Base-by-base conservation (phyloP, 805 yeast genomes). In the Cyberlindnera subsufficiens region DNA sequence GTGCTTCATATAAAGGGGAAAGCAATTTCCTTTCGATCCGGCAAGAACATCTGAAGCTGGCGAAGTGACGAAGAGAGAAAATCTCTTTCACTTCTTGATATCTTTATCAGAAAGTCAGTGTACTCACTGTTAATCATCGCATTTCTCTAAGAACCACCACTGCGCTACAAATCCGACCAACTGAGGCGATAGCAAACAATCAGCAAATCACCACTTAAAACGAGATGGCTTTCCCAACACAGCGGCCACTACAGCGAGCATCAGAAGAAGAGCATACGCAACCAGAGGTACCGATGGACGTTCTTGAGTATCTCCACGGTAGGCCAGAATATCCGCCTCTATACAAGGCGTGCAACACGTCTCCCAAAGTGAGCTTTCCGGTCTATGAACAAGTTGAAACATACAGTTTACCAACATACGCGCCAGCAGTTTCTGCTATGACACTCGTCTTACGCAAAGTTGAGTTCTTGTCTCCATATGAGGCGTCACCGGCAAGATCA, bases 401-500 rank as follows among this genome's bases (percentile, higher is more conserved):
- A 1, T 39, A 55, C 33, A 32, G 27, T 2, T 73, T 85, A 6
- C 97, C 97, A 1, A 42, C 46, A 0, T 86, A 87, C 59, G 40
- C 73, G 0, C 84, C 96, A 0, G 73, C 95, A 0, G 77, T 84
- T 1, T 72, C 77, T 51, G 74, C 78, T 41, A 55, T 78, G 3
- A 81, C 86, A 0, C 54, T 75, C 1, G 71, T 82, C 1, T 59
- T 74, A 6, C 68, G 89, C 53, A 90, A 89, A 57, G 55, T 73
- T 37, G 96, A 89, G 61, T 79, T 89, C 82, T 47, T 77, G 2
- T 73, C 86, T 4, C 96, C 96, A 0, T 84, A 81, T 57, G 89
- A 83, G 51, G 67, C 78, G 3, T 72, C 95, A 0, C 70, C 78
- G 2, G 60, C 69, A 8, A 69, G 96, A 47, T 72, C 77, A 10